These are phyloP conservation scores for Neurospora tetraspora DNA, from an alignment of 495 filamentous ascomycete species.

Conservation along the genomic window DNA sequence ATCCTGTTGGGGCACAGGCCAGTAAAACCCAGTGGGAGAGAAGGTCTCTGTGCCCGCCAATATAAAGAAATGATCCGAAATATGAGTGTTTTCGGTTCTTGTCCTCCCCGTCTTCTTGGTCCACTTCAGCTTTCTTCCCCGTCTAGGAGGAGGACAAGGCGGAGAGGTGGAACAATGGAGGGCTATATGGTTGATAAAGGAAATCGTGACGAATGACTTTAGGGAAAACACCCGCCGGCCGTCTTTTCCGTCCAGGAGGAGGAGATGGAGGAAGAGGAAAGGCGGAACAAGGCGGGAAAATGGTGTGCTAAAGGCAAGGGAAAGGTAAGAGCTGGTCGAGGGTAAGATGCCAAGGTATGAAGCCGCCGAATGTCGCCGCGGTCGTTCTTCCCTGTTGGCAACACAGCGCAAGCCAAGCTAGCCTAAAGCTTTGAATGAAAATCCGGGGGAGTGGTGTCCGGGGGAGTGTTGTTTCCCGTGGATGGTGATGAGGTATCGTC, in stretches of 20 bases:
- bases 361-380: background rate
- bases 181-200: background rate
- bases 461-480: background rate
- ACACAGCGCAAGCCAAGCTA: background rate
- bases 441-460: background rate
- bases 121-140: background rate
- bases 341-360: background rate
- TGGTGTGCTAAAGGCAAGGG: background rate
- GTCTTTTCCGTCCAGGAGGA: background rate
- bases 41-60: background rate
- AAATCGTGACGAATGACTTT: background rate
- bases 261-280: background rate
- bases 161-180: background rate
- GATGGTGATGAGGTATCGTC: background rate
- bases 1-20: background rate
- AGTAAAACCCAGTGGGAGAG: background rate
- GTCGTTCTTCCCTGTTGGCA: background rate
- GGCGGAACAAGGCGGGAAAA: background rate
- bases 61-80: background rate
- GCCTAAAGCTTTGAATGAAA: background rate
- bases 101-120: too few relatives aligned
- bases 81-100: background rate
- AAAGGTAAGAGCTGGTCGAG: background rate
- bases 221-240: too few relatives aligned
- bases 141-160: background rate